Evolutionary conservation across 208 protist genomes (phyloP).

Genomic region (Trypanosoma congolense): DNA sequence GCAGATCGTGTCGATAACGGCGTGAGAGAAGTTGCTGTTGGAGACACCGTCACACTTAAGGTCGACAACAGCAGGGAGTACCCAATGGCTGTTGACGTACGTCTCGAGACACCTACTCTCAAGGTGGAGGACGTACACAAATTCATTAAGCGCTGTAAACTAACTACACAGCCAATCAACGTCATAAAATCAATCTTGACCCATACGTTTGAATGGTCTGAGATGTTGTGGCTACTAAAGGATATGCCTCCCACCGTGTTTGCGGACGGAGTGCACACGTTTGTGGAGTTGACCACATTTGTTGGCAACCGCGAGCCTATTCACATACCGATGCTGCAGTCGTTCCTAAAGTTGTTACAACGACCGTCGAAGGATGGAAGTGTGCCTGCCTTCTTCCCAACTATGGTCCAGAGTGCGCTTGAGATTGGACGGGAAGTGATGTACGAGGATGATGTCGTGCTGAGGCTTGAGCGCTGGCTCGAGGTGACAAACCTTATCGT

Average conservation of each 20-base stretch:
- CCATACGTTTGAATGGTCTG: constrained; percentile 72
- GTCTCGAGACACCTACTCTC: constrained; percentile 54
- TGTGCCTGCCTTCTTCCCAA: constrained; percentile 49
- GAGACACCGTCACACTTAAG: constrained; percentile 72
- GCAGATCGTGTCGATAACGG: constrained; percentile 77
- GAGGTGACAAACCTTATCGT: constrained; percentile 68
- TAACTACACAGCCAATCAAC: constrained; percentile 43
- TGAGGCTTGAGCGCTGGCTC: constrained; percentile 41
- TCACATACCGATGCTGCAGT: constrained; percentile 55
- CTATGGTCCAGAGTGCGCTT: constrained; percentile 49
- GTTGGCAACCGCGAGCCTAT: constrained; percentile 82
- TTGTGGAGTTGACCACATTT: constrained; percentile 79
- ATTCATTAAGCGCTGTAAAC: constrained; percentile 67
- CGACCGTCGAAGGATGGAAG: constrained; percentile 3
- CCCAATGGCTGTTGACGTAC: constrained; percentile 74
- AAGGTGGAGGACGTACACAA: constrained; percentile 53
- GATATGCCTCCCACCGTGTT: constrained; percentile 27
- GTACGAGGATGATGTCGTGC: constrained; percentile 11
- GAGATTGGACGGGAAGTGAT: neutral
- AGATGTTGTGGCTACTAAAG: constrained; percentile 51
- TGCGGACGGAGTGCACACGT: constrained; percentile 46
- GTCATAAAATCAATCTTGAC: constrained; percentile 74
- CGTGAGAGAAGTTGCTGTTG: constrained; percentile 58
- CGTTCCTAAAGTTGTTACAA: constrained; percentile 55
- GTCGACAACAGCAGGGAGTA: constrained; percentile 75